These are phyloP conservation scores for Podospora bellae-mahoneyi DNA, from an alignment of 495 filamentous ascomycete species.

Conservation along the genomic window DNA sequence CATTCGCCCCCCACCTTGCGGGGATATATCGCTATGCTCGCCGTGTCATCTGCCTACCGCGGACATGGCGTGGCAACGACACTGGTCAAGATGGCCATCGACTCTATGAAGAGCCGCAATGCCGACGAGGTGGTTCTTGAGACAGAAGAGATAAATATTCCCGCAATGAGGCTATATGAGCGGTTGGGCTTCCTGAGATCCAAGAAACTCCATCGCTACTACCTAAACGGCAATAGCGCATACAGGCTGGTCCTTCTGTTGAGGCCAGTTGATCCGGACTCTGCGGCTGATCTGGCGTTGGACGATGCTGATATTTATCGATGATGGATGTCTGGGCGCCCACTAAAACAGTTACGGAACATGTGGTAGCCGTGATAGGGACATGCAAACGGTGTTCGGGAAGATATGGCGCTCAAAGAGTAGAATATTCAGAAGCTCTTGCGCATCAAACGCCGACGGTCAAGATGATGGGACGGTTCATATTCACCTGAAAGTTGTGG, in stretches of 20 bases:
- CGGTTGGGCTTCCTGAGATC: slow-evolving; percentile 86
- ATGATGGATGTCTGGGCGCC: background rate
- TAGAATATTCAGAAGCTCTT: background rate
- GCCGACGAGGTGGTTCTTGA: slow-evolving; percentile 96
- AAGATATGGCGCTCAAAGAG: background rate
- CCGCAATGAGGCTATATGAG: slow-evolving; percentile 92
- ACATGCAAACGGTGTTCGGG: background rate
- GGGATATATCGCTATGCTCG: slow-evolving; percentile 98
- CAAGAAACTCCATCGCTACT: slow-evolving; percentile 93
- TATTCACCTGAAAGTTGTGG: background rate
- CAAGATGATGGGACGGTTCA: background rate
- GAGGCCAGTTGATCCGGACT: slow-evolving; percentile 48
- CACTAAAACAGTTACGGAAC: background rate
- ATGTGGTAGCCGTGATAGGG: background rate
- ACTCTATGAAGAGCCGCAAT: slow-evolving; percentile 77
- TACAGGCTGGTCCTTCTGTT: slow-evolving; percentile 83
- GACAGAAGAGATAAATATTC: slow-evolving; percentile 92
- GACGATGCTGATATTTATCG: slow-evolving; percentile 19
- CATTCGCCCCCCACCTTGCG: slow-evolving; percentile 70
- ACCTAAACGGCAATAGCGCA: slow-evolving; percentile 93
- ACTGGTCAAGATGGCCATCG: slow-evolving; percentile 85
- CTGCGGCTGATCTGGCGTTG: slow-evolving; percentile 23
- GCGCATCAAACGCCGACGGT: background rate
- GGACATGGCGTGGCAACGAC: slow-evolving; percentile 88
- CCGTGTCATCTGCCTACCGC: slow-evolving; percentile 71